Conservation (phyloP, 2,329 filamentous ascomycete genomes). For the Elsinoe arachidis region DNA sequence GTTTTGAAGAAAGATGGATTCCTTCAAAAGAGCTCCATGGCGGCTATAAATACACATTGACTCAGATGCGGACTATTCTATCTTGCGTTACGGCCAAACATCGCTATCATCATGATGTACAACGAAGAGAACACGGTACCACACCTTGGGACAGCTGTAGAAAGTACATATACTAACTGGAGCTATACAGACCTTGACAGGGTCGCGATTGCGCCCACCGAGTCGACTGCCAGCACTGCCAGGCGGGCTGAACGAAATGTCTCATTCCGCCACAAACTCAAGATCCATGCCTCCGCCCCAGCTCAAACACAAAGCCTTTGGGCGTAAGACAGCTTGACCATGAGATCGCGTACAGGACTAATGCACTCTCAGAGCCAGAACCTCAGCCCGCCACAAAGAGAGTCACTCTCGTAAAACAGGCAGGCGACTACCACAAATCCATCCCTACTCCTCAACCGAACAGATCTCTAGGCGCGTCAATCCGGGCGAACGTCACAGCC, state of each 20-base stretch:
- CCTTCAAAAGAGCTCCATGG: background rate
- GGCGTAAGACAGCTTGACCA: slow-evolving; percentile 29
- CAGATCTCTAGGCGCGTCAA: slow-evolving; percentile 14
- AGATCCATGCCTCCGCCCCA: slow-evolving; percentile 36
- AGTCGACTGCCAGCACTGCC: slow-evolving; percentile 25
- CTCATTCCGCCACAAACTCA: slow-evolving; percentile 45
- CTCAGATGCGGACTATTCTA: slow-evolving; percentile 4
- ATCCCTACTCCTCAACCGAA: slow-evolving; percentile 7
- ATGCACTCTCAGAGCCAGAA: slow-evolving; percentile 33
- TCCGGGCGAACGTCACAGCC: slow-evolving; percentile 9
- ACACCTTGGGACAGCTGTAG: background rate
- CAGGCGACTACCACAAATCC: slow-evolving; percentile 31
- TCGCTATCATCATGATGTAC: slow-evolving; percentile 1
- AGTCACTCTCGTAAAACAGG: slow-evolving; percentile 42
- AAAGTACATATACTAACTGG: background rate
- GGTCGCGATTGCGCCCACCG: slow-evolving; percentile 29
- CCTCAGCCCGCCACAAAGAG: slow-evolving; percentile 38
- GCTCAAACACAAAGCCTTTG: slow-evolving; percentile 45
- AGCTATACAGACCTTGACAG: slow-evolving; percentile 14
- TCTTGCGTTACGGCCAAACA: slow-evolving; percentile 2
- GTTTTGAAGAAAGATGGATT: slow-evolving; percentile 2
- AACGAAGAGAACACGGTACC: slow-evolving; percentile 12
- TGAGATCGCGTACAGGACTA: slow-evolving; percentile 16
- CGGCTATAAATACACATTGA: slow-evolving; percentile 8
- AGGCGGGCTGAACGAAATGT: slow-evolving; percentile 42